A percentile compares a stretch with the other conserved stretches of the same genome.
phyloP scores from a whole-genome alignment of 176 grass and related monocot genomes.

The Carex pumila region DNA sequence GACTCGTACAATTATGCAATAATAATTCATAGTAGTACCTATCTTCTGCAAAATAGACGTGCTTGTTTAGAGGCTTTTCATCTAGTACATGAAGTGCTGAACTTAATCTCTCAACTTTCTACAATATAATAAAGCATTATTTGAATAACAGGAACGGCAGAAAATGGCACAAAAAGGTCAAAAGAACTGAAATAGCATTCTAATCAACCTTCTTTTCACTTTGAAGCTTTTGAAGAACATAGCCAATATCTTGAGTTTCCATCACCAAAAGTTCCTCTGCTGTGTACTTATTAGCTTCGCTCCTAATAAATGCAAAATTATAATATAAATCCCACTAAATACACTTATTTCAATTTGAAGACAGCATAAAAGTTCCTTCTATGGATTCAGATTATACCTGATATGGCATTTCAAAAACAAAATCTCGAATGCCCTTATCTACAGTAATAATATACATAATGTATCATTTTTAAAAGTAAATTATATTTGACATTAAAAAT shows the following conservation, averaged over 20 bases:
- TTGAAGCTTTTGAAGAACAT: slow-evolving; percentile 66
- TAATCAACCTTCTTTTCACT: slow-evolving; percentile 77
- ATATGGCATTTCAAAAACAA: not conserved
- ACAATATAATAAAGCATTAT: not conserved
- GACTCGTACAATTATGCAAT: slow-evolving; percentile 11
- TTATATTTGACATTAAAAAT: not conserved
- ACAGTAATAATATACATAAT: not conserved
- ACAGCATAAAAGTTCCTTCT: not conserved
- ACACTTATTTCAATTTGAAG: not conserved
- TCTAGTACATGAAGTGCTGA: slow-evolving; percentile 70
- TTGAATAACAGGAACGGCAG: slow-evolving; percentile 10
- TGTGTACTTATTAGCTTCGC: slow-evolving; percentile 60
- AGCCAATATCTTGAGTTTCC: slow-evolving; percentile 83
- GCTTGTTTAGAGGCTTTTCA: slow-evolving; percentile 50
- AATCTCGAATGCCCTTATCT: not conserved
- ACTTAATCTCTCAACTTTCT: slow-evolving; percentile 85
- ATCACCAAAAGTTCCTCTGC: too few relatives aligned
- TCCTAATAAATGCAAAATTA: slow-evolving; percentile 30
- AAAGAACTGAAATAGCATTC: not conserved
- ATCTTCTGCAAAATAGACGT: too few relatives aligned
- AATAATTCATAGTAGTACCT: too few relatives aligned
- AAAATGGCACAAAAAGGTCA: not conserved
- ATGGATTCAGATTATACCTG: not conserved
- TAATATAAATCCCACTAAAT: not conserved
- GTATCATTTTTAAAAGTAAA: not conserved